phyloP scores from a whole-genome alignment of 202 grass and related monocot species.

The Hordeum pubiflorum region DNA sequence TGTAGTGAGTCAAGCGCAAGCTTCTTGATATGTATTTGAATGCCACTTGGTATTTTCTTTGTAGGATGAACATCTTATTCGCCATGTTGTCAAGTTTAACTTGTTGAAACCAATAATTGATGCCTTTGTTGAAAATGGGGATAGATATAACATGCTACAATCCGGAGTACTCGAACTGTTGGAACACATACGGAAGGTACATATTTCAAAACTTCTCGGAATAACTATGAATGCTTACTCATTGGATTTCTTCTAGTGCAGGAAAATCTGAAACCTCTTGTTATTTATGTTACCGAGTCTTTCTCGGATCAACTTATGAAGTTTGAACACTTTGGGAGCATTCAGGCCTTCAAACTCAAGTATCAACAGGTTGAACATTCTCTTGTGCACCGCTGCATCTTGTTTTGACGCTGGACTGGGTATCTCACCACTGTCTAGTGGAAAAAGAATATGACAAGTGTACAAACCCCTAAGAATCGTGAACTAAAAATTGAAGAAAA shows the following conservation, averaged over 20 bases:
- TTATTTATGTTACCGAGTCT: constrained; percentile 62
- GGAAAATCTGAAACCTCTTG: constrained; percentile 78
- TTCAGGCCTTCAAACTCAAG: constrained; percentile 86
- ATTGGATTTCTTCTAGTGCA: constrained; percentile 29
- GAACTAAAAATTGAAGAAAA: background rate
- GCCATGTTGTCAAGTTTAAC: constrained; percentile 84
- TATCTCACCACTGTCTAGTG: background rate
- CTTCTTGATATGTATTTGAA: background rate
- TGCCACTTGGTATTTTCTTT: constrained; percentile 22
- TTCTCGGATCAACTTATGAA: constrained; percentile 71
- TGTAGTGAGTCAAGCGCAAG: background rate
- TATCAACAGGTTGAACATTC: constrained; percentile 67
- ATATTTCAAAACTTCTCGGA: constrained; percentile 17
- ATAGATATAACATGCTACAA: constrained; percentile 94
- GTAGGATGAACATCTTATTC: constrained; percentile 94
- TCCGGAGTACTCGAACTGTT: constrained; percentile 82
- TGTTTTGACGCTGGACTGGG: background rate
- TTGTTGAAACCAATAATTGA: constrained; percentile 86
- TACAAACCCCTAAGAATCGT: background rate
- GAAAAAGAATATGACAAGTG: background rate
- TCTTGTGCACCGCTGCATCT: constrained; percentile 7
- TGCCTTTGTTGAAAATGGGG: constrained; percentile 71
- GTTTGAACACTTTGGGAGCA: constrained; percentile 72
- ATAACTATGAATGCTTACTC: background rate
- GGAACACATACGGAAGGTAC: constrained; percentile 92